Base-by-base conservation (phyloP, 345 rosid species). In the Eutrema yunnanense region DNA sequence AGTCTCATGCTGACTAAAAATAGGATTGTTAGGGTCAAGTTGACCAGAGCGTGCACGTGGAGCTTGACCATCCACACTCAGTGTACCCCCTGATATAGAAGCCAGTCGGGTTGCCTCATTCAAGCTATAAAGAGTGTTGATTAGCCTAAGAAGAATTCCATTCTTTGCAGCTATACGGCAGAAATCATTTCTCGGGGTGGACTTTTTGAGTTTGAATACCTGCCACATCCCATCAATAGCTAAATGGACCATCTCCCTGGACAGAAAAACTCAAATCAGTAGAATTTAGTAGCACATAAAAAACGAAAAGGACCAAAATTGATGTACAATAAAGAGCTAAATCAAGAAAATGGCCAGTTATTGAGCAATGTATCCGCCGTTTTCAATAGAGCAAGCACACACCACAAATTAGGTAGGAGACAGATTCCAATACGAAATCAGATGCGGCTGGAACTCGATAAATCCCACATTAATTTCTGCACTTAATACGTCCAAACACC, bases 151-250 rank as follows among this genome's bases (percentile, higher is more conserved):
- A 60, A 95, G 78, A 78, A 90, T 85, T 71, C 98, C 97, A 81
- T 86, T 87, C 79, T 92, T 95, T 14, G 99, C 98, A 76, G 98
- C 99, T 54, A 95, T 88, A n/a, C 87, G 87, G 78, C 99, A 95
- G 67, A 95, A 92, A 82, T 92, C 98, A 49, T 92, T 95, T 81
- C 85, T 88, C 3, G 97, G 91, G 66, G 96, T 95, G 56, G 98
- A 95, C 71, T 89, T 83, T 73, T 88, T 96, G 78, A 92, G 98
- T 85, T 92, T 92, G 84, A 92, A 92, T 75, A 96, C 90, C 81
- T 92, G 99, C 99, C 98, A 92, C 94, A 90, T 96, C 85, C 98
- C 98, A 67, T 96, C 99, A 72, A 96, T 90, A 74, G 99, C 99
- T 53, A 96, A 88, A 73, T 96, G 99, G 80, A 92, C 98, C 97